phyloP scores from a whole-genome alignment of 768 basidiomycete species.

The Exidia glandulosa region DNA sequence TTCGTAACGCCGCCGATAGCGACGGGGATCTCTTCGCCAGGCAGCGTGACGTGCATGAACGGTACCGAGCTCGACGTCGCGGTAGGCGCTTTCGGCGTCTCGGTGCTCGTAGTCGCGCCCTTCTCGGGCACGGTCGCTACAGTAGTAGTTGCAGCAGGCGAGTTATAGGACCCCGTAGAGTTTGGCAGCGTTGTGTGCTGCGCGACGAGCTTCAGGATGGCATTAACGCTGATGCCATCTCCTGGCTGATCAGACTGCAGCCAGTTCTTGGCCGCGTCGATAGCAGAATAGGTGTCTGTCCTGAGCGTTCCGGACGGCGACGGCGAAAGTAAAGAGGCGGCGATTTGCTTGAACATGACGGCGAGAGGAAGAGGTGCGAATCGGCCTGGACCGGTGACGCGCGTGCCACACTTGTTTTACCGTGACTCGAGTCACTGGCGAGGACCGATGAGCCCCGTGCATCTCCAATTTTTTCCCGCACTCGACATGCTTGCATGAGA shows the following conservation, averaged over 20 bases:
- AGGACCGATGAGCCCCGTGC: too few relatives aligned
- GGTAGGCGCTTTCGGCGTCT: not conserved
- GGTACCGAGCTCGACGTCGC: not conserved
- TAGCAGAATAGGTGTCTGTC: constrained; percentile 36
- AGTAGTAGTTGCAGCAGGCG: not conserved
- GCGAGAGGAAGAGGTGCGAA: not conserved
- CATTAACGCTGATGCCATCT: constrained; percentile 39
- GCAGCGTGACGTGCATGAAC: constrained; percentile 32
- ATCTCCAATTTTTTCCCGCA: too few relatives aligned
- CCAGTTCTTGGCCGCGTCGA: constrained; percentile 40
- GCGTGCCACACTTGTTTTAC: too few relatives aligned
- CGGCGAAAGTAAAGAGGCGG: not conserved
- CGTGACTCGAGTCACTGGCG: too few relatives aligned
- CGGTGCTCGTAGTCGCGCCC: not conserved
- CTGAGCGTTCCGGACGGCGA: constrained; percentile 33
- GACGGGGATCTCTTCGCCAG: constrained; percentile 36
- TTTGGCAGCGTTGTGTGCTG: constrained; percentile 22
- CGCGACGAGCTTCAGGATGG: constrained; percentile 34
- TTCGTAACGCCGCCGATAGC: constrained; percentile 44
- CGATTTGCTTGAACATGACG: not conserved
- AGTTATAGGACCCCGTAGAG: not conserved
- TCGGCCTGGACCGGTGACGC: too few relatives aligned
- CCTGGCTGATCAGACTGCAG: constrained; percentile 30
- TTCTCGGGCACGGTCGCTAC: not conserved
- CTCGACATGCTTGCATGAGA: too few relatives aligned